These are phyloP conservation scores for Populus hybrid DNA, from an alignment of 441 rosid genomes.

Conservation along the genomic window DNA sequence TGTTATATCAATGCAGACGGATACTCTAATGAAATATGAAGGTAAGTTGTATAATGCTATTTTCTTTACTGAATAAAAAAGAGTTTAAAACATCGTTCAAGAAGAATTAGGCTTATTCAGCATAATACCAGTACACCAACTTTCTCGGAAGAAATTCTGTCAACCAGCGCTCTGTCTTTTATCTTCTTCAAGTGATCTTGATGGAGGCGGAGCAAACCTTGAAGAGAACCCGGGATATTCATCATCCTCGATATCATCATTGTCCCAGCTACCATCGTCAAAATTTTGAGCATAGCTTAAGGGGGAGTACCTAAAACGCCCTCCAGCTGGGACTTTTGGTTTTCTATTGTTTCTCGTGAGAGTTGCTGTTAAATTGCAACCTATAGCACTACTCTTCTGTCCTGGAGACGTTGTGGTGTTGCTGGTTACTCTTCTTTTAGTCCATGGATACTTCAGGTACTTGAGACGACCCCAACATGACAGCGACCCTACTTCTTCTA, in stretches of 20 bases:
- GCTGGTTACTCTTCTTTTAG: constrained; percentile 22
- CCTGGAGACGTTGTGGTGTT: background rate
- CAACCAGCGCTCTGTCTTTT: constrained; percentile 5
- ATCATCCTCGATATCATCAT: constrained; percentile 27
- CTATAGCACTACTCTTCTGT: background rate
- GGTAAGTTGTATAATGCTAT: background rate
- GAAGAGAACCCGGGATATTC: constrained; percentile 41
- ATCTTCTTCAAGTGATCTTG: constrained; percentile 16
- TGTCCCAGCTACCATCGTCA: constrained; percentile 46
- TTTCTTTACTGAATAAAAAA: background rate
- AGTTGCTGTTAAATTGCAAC: constrained; percentile 25
- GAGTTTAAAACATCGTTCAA: background rate
- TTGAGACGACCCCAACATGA: constrained; percentile 56
- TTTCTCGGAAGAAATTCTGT: constrained; percentile 1
- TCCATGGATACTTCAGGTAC: constrained; percentile 45
- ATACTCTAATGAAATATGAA: background rate
- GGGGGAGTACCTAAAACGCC: constrained; percentile 49
- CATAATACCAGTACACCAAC: background rate
- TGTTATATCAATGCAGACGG: background rate
- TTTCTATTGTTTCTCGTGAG: constrained; percentile 8
- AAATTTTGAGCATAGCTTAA: constrained; percentile 64
- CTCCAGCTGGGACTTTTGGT: constrained; percentile 29
- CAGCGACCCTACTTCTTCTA: constrained; percentile 19
- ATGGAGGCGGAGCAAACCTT: constrained; percentile 36
- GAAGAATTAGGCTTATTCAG: background rate